Evolutionary conservation across 148 eudicot genomes (phyloP).

Genomic region (Rhododendron mucronatum): DNA sequence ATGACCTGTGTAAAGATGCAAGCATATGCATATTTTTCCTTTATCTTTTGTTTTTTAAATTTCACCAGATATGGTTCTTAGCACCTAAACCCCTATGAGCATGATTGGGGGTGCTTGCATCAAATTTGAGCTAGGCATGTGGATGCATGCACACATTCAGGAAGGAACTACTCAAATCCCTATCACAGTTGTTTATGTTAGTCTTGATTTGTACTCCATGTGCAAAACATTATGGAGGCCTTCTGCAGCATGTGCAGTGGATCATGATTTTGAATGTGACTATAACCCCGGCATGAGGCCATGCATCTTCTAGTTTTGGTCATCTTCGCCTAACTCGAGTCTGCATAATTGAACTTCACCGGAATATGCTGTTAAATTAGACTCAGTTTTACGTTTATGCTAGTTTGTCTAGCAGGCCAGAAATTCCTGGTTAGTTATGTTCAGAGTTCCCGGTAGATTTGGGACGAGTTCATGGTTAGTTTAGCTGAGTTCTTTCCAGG

Average conservation of each 20-base stretch:
- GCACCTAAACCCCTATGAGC: not conserved
- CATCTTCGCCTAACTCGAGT: not conserved
- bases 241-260: not conserved
- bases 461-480: no score
- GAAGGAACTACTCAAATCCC: not conserved
- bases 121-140: not conserved
- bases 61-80: not conserved
- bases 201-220: not conserved
- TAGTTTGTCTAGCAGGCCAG: not conserved
- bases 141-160: not conserved
- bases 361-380: not conserved
- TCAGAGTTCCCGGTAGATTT: not conserved
- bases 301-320: not conserved
- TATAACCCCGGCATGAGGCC: not conserved
- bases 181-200: not conserved
- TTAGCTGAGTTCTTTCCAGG: no score
- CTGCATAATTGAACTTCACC: not conserved
- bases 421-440: not conserved
- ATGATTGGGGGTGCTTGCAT: not conserved
- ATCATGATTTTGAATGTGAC: not conserved
- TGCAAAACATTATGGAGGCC: not conserved
- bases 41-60: not conserved
- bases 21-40: not conserved
- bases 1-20: not conserved
- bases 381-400: not conserved